phyloP scores from a whole-genome alignment of 805 yeast species.

The Phaffomyces opuntiae region DNA sequence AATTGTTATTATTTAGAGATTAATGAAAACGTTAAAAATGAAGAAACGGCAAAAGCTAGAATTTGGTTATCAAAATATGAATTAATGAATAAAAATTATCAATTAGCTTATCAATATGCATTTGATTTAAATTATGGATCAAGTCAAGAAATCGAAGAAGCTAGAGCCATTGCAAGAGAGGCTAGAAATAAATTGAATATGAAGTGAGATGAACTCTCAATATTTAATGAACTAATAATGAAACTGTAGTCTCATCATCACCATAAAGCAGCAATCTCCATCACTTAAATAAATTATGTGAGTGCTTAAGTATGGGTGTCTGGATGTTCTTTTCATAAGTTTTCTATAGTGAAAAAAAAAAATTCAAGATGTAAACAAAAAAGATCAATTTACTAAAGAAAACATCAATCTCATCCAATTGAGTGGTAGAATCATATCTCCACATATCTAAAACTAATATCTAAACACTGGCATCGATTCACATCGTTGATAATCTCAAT shows the following conservation, averaged over 20 bases:
- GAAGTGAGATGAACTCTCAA: neutral
- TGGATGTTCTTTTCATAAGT: neutral
- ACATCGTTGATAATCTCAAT: too few species aligned
- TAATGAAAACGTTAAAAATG: conserved; percentile 54
- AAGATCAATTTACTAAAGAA: too few species aligned
- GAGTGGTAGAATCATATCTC: too few species aligned
- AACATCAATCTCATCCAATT: neutral
- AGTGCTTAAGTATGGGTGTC: neutral
- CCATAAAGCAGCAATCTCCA: too few species aligned
- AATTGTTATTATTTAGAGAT: conserved; percentile 53
- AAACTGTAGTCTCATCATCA: neutral
- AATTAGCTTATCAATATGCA: conserved; percentile 67
- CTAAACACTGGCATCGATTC: too few species aligned
- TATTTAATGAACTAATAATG: neutral
- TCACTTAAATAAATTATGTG: too few species aligned
- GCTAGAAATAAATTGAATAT: conserved; percentile 50
- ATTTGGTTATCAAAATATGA: conserved; percentile 81
- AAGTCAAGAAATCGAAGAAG: conserved; percentile 87
- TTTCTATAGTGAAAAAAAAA: neutral
- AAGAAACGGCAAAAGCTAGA: conserved; percentile 72
- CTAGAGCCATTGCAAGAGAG: conserved; percentile 73
- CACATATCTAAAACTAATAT: too few species aligned
- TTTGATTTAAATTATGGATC: conserved; percentile 63
- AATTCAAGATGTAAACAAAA: neutral
- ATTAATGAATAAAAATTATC: conserved; percentile 47